Base-by-base conservation (phyloP, 345 rosid species). In the Garcia nutans region DNA sequence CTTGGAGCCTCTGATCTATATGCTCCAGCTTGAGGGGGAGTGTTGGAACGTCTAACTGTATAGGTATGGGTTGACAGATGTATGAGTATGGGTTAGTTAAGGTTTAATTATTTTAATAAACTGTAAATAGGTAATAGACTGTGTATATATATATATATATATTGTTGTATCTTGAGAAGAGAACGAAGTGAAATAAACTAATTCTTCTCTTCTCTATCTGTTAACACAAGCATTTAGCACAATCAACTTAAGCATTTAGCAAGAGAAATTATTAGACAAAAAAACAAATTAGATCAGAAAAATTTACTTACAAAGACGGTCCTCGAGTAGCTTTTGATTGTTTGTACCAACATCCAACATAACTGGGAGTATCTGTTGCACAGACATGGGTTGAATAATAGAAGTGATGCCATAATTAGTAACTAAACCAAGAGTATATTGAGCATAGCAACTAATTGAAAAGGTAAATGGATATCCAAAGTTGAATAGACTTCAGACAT, bases 301-400 rank as follows among this genome's bases (percentile, higher is more conserved):
- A 31, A 52, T 81, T 57, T 71, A 84, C 98, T 88, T 85, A 96
- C 99, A 96, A 45, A 92, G 98, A 56, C 76, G 93, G 73, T 96
- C 91, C 81, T 92, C 88, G 37, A 93, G 93, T 68, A 96, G 90
- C 84, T 83, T 93, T 78, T 92, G 89, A 81, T 96, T 96, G 87
- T 92, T 96, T 17, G 98, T 96, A 5, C 98, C 99, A 68, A 96
- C 97, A 77, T 96, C 99, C 55, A 96, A 80, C 98, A 96, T 96
- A 76, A 96, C 84, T 2, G 99, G 99, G 71, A 96, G 91, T 78
- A 93, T 86, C 99, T 96, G 85, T 44, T 72, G 59, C 76, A 77
- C 45, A 68, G 52, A 76, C 28, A 55, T 55, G 24, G 52, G 63
- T 74, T 71, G 10, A 82, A 70, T 73, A 28, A 70, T 72, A 33